A percentile compares a stretch with the other conserved stretches of the same genome.
Conservation (phyloP, 2,329 filamentous ascomycete species). For the Sphaceloma murrayae region DNA sequence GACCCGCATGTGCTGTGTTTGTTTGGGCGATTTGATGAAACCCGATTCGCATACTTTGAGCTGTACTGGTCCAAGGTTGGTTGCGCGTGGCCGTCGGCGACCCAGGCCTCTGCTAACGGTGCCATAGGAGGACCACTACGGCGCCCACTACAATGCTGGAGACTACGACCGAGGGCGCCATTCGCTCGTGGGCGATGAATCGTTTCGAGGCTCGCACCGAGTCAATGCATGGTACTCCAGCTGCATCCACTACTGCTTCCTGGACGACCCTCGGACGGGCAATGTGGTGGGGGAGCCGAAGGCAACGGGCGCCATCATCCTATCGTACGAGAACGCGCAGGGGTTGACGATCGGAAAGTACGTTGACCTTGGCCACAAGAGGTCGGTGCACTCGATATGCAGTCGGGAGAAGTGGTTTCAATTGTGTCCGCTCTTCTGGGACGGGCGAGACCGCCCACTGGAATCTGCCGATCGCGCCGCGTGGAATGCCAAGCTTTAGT, state of each 20-base stretch:
- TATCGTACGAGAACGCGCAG: conserved; percentile 66
- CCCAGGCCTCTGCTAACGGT: conserved; percentile 3
- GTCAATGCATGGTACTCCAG: conserved; percentile 51
- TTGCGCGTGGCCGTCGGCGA: too few species aligned
- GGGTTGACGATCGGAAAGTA: conserved; percentile 56
- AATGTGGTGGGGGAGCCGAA: conserved; percentile 60
- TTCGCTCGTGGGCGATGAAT: conserved; percentile 48
- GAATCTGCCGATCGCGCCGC: conserved; percentile 23
- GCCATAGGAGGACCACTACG: conserved; percentile 48
- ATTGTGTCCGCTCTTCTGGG: conserved; percentile 42
- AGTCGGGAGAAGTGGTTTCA: conserved; percentile 36
- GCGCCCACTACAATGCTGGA: conserved; percentile 47
- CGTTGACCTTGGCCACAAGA: conserved; percentile 34
- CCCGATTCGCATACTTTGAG: conserved; percentile 68
- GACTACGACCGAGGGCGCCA: conserved; percentile 52
- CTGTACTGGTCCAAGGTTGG: conserved; percentile 64
- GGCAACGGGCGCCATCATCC: conserved; percentile 57
- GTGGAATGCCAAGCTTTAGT: conserved; percentile 22
- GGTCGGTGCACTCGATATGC: conserved; percentile 31
- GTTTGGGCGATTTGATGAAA: conserved; percentile 61
- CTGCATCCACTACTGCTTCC: conserved; percentile 50
- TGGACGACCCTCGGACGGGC: conserved; percentile 48
- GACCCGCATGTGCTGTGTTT: conserved; percentile 64
- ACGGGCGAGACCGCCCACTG: conserved; percentile 29
- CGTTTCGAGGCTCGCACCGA: conserved; percentile 46